Evolutionary conservation across 345 rosid species (phyloP), one percentile per base, ranked within the genome.

Genomic region (Eucalyptus globulus): DNA sequence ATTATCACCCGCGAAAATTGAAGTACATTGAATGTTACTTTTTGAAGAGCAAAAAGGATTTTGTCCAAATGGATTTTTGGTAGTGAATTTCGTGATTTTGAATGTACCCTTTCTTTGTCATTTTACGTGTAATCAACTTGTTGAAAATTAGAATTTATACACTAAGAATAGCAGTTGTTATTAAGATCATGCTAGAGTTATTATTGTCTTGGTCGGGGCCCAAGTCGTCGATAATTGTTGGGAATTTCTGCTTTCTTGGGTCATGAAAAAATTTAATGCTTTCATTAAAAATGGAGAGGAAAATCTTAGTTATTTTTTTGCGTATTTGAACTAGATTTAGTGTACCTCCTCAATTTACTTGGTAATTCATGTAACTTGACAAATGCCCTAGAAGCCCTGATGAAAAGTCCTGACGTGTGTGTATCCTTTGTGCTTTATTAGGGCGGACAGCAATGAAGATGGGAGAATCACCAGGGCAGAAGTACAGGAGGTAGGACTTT

Each of bases 361-460:
- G 11, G 0, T 37, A 76, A 40, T 76, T 76, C 27, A 21, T 40
- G 85, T 76, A 6, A 6, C 47, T 76, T 76, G 85, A 11, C 85
- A 11, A 76, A 21, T 43, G 43, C 24, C 47, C 47, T 40, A 22
- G 6, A 76, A 21, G 85, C 47, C 29, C 29, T 76, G 85, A 40
- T 22, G 45, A 76, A 76, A 76, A 40, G 47, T 76, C 29, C 85
- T 22, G 85, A 76, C 24, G 47, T 11, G 85, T 37, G 26, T 40
- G 47, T 10, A 3, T 76, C 83, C 47, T 76, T 21, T 21, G 83
- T 11, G 27, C 27, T n/a, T 80, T 91, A 89, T 69, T 94, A 97
- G 98, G 99, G 99, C 94, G 87, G 99, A 98, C 69, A 96, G 97
- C 89, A 96, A 98, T 72, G 98, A 93, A 92, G 99, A 98, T 86